These are phyloP conservation scores for Penicillium cinerascens DNA, from an alignment of 495 filamentous ascomycete genomes.

Conservation along the genomic window DNA sequence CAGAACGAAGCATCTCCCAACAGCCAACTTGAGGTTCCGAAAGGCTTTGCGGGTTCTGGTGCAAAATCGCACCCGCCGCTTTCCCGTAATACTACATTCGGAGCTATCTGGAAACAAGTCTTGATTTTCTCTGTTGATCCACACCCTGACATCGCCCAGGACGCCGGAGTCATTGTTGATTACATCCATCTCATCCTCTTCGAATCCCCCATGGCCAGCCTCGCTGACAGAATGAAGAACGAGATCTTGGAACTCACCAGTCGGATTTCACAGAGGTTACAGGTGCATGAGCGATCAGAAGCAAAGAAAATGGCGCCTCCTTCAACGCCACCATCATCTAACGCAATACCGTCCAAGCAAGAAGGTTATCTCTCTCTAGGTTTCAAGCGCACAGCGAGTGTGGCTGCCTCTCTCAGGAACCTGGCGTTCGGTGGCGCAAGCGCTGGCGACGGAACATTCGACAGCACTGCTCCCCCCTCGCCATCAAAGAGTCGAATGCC, in stretches of 20 bases:
- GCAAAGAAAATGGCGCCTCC: constrained; percentile 42
- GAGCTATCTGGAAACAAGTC: constrained; percentile 89
- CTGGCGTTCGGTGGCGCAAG: constrained; percentile 58
- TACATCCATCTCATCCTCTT: constrained; percentile 74
- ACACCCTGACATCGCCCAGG: constrained; percentile 85
- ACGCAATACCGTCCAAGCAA: constrained; percentile 43
- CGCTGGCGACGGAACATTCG: constrained; percentile 28
- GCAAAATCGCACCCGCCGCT: constrained; percentile 38
- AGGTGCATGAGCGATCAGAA: constrained; percentile 36
- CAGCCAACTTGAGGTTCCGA: constrained; percentile 10
- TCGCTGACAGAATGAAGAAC: constrained; percentile 69
- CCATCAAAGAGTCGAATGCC: constrained; percentile 40
- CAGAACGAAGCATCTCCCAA: constrained; percentile 22
- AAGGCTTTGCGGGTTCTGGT: constrained; percentile 7
- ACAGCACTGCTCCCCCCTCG: constrained; percentile 28
- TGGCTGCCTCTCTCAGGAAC: constrained; percentile 68
- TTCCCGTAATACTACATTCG: constrained; percentile 83
- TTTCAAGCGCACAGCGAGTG: constrained; percentile 65
- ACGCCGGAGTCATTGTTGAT: constrained; percentile 77
- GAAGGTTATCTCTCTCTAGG: constrained; percentile 64
- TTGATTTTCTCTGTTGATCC: constrained; percentile 89
- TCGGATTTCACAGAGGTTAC: constrained; percentile 48
- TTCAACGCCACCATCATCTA: constrained; percentile 47
- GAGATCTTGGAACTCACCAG: constrained; percentile 64
- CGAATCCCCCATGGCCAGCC: constrained; percentile 66